Conservation (phyloP, 108 stramenopile species). For the Parmales sp. region DNA sequence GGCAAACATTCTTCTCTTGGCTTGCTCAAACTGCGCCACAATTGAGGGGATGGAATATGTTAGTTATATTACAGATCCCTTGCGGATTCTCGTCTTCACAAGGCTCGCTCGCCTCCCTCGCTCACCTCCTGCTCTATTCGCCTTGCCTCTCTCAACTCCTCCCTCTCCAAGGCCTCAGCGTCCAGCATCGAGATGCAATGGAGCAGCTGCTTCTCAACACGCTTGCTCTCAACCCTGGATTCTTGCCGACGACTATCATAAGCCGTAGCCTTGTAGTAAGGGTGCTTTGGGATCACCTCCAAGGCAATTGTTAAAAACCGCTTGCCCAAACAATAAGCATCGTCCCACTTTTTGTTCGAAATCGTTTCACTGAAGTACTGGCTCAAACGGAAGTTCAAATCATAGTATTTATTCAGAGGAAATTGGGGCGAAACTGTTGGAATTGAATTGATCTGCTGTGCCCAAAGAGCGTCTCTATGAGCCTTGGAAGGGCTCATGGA, state of each 20-base stretch:
- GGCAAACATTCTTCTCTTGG: background rate
- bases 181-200: background rate
- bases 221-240: background rate
- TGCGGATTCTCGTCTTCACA: background rate
- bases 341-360: no score
- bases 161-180: background rate
- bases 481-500: no score
- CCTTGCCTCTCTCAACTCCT: background rate
- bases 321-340: background rate
- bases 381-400: no score
- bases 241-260: no score
- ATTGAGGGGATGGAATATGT: background rate
- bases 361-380: no score
- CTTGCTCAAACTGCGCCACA: background rate
- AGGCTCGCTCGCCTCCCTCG: background rate
- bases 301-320: background rate
- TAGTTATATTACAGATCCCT: background rate
- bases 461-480: no score
- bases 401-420: no score
- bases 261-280: background rate
- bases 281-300: background rate
- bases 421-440: no score
- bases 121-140: background rate
- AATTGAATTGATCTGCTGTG: no score
- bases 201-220: background rate